phyloP scores from a whole-genome alignment of 495 filamentous ascomycete genomes.

The Rostrohypoxylon terebratum region DNA sequence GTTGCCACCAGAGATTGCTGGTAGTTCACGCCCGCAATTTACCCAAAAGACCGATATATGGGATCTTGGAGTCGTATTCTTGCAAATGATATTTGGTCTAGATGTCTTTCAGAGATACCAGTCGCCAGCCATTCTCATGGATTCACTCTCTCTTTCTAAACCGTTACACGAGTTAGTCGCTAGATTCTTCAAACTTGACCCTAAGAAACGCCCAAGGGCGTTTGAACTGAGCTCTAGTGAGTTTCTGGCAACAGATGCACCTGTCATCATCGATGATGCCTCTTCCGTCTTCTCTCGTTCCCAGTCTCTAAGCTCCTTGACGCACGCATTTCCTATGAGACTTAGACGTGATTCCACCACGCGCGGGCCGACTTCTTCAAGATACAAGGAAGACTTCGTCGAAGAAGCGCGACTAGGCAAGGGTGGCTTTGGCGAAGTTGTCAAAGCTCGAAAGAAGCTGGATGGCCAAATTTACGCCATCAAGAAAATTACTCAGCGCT shows the following conservation, averaged over 20 bases:
- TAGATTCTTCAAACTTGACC: slow-evolving; percentile 83
- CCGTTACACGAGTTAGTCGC: slow-evolving; percentile 81
- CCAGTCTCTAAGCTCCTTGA: slow-evolving; percentile 54
- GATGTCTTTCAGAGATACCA: slow-evolving; percentile 79
- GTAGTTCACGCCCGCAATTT: slow-evolving; percentile 65
- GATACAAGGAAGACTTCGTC: slow-evolving; percentile 88
- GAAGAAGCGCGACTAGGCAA: slow-evolving; percentile 90
- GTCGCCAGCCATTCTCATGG: slow-evolving; percentile 77
- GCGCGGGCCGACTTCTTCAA: slow-evolving; percentile 63
- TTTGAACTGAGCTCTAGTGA: slow-evolving; percentile 91
- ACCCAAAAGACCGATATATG: slow-evolving; percentile 92
- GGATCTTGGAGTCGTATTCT: slow-evolving; percentile 88
- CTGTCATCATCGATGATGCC: slow-evolving; percentile 61
- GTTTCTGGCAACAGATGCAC: slow-evolving; percentile 76
- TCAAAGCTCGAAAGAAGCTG: slow-evolving; percentile 92
- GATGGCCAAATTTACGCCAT: slow-evolving; percentile 94
- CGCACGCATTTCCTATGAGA: slow-evolving; percentile 54
- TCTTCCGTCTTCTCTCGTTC: slow-evolving; percentile 49
- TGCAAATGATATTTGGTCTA: slow-evolving; percentile 95
- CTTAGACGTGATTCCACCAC: slow-evolving; percentile 64
- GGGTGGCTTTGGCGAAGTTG: slow-evolving; percentile 97
- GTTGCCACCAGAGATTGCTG: slow-evolving; percentile 82
- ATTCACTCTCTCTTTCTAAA: slow-evolving; percentile 70
- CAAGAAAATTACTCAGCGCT: slow-evolving; percentile 92
- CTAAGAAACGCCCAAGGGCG: slow-evolving; percentile 85